These are phyloP conservation scores for Pseudopithomyces chartarum DNA, from an alignment of 2,329 filamentous ascomycete genomes.

Conservation along the genomic window DNA sequence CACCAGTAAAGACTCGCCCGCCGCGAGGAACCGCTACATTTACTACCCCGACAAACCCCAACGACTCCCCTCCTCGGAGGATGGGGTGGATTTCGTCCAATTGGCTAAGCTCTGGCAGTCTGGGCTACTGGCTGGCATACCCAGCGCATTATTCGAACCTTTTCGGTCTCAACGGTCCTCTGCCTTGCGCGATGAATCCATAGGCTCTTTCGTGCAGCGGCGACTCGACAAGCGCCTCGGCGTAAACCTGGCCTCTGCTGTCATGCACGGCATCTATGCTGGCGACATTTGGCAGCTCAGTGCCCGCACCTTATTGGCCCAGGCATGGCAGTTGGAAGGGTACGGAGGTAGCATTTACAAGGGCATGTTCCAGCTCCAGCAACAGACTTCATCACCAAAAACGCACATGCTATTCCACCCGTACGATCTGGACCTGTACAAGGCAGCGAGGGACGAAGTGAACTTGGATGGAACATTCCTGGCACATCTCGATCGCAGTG, in stretches of 20 bases:
- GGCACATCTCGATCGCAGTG: constrained; percentile 36
- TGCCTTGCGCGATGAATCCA: constrained; percentile 66
- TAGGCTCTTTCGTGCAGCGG: constrained; percentile 68
- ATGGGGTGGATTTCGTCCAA: constrained; percentile 29
- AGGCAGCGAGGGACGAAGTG: constrained; percentile 42
- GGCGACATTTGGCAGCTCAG: constrained; percentile 85
- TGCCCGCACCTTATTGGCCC: constrained; percentile 65
- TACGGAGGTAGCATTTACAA: constrained; percentile 39
- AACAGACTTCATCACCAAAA: constrained; percentile 10
- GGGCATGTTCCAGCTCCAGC: constrained; percentile 27
- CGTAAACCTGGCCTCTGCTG: constrained; percentile 75
- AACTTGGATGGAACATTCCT: constrained; percentile 40
- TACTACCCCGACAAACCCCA: constrained; percentile 88
- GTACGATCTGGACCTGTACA: constrained; percentile 21
- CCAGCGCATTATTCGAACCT: constrained; percentile 46
- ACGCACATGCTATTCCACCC: constrained; percentile 23
- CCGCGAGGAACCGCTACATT: constrained; percentile 72
- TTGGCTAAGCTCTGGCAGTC: constrained; percentile 52
- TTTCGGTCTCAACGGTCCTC: constrained; percentile 37
- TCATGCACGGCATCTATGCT: constrained; percentile 88
- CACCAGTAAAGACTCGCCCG: constrained; percentile 56
- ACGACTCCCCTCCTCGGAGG: constrained; percentile 31
- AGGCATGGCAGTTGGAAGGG: constrained; percentile 55
- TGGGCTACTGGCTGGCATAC: constrained; percentile 59
- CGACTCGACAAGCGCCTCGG: constrained; percentile 61